Evolutionary conservation across 2,329 filamentous ascomycete genomes (phyloP).

Genomic region (Colletotrichum lindemuthianum): DNA sequence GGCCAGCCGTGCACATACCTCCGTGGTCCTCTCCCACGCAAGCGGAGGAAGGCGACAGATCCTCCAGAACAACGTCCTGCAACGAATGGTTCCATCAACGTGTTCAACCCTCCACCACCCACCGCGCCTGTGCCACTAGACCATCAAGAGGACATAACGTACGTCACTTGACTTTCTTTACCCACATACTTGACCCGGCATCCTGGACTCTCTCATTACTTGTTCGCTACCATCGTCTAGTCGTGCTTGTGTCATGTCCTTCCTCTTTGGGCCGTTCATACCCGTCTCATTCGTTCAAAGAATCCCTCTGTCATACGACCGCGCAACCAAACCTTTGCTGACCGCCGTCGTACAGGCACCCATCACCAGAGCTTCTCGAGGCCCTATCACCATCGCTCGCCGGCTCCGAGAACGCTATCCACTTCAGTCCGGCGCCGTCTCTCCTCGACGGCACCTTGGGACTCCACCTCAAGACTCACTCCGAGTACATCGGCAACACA

Average conservation of each 20-base stretch:
- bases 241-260: conserved; percentile 2
- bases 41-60: conserved; percentile 41
- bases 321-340: conserved; percentile 1
- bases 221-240: not conserved
- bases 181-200: not conserved
- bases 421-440: conserved; percentile 33
- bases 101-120: conserved; percentile 22
- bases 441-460: conserved; percentile 59
- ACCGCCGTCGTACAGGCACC: conserved; percentile 25
- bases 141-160: conserved; percentile 35
- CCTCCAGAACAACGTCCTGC: conserved; percentile 37
- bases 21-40: conserved; percentile 47
- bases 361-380: conserved; percentile 36
- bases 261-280: conserved; percentile 10
- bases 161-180: conserved; percentile 12
- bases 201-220: not conserved
- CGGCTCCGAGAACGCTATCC: conserved; percentile 33
- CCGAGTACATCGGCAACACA: conserved; percentile 68
- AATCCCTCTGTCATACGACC: not conserved
- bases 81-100: conserved; percentile 29
- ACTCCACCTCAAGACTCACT: conserved; percentile 67
- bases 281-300: conserved; percentile 11
- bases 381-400: conserved; percentile 33
- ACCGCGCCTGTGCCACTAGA: conserved; percentile 30
- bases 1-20: conserved; percentile 74